Evolutionary conservation across 2,329 filamentous ascomycete genomes (phyloP), one percentile per base, ranked within the genome.

Genomic region (Claviceps purpurea): DNA sequence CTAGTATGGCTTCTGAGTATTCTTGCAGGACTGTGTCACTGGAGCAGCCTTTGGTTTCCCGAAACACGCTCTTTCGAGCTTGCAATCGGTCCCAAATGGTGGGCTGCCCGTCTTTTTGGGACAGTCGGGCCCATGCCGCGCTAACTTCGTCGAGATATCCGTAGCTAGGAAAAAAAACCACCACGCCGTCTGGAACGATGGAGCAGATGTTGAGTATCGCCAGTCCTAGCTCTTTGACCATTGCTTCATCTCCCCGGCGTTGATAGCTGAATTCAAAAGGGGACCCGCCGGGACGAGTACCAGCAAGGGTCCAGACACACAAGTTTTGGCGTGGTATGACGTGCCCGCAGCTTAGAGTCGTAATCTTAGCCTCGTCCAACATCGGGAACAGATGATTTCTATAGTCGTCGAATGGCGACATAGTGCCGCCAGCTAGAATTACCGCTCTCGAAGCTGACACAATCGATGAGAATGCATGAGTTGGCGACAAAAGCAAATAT

Each of bases 341-440:
- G 67, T 98, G 93, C 0, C 89, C 90, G 64, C 91, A 98, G 58
- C 89, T 96, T 34, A 96, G 78, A 0, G 87, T 95, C 10, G 77
- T 83, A 45, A 97, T 77, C 52, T 80, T 80, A 0, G 72, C 67
- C 0, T 74, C 59, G 0, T 78, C 64, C 0, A 95, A 66, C 48
- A 87, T 84, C 0, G 91, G 87, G 56, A 98, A 93, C 0, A 98
- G 74, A 60, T 96, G 87, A 4, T 85, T 77, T 39, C 78, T 82
- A 67, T 95, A 98, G 68, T 97, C 93, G 24, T 84, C 79, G 72
- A 97, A 95, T 0, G 93, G 93, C 2, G 93, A 95, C 93, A 98
- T 97, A 26, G 93, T 98, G 22, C 93, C 93, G 53, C 93, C 93
- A 0, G 90, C 93, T 3, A 98, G 73, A 43, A 98, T 85, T 3